Evolutionary conservation across 23 red algal species (phyloP).

Genomic region (Pyropia haitanensis): DNA sequence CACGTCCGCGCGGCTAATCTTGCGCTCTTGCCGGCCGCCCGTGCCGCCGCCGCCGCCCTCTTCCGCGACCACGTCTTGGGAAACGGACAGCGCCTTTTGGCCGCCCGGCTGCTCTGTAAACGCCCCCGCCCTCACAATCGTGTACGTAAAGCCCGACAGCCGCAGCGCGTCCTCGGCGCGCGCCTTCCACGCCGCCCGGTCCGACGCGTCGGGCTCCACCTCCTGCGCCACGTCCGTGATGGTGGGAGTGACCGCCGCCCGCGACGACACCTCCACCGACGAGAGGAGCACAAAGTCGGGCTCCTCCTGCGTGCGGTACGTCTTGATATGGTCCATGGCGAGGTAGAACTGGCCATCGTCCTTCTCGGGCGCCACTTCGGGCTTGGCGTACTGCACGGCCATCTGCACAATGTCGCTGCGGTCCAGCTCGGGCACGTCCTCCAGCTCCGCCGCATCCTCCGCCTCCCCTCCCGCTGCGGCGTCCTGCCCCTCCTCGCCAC

Average conservation of each 20-base stretch:
- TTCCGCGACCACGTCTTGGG: conserved; percentile 27
- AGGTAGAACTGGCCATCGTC: conserved; percentile 83
- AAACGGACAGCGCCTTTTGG: conserved; percentile 42
- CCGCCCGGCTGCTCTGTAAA: conserved; percentile 82
- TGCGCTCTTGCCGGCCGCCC: conserved; percentile 10
- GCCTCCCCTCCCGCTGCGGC: too few species aligned
- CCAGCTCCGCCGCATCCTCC: neutral
- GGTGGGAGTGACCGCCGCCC: conserved; percentile 7
- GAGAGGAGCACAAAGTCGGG: conserved; percentile 96
- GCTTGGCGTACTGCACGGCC: conserved; percentile 67
- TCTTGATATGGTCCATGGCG: conserved; percentile 89
- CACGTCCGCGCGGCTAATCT: conserved; percentile 74
- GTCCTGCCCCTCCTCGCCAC: too few species aligned
- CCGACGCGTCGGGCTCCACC: conserved; percentile 4
- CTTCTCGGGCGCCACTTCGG: conserved; percentile 34
- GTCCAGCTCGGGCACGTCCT: conserved; percentile 37
- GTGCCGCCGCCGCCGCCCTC: conserved; percentile 15
- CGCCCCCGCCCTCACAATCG: conserved; percentile 71
- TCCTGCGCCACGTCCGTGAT: too few species aligned
- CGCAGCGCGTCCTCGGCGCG: conserved; percentile 69
- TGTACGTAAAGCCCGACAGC: conserved; percentile 74
- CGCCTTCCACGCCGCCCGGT: conserved; percentile 64
- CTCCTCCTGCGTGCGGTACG: conserved; percentile 94
- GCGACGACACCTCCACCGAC: conserved; percentile 57
- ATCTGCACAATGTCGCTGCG: conserved; percentile 63